A percentile compares a stretch with the other conserved stretches of the same genome.
These are phyloP conservation scores for Blastobotrys malaysiensis DNA, from an alignment of 1,139 yeast species.

Conservation along the genomic window DNA sequence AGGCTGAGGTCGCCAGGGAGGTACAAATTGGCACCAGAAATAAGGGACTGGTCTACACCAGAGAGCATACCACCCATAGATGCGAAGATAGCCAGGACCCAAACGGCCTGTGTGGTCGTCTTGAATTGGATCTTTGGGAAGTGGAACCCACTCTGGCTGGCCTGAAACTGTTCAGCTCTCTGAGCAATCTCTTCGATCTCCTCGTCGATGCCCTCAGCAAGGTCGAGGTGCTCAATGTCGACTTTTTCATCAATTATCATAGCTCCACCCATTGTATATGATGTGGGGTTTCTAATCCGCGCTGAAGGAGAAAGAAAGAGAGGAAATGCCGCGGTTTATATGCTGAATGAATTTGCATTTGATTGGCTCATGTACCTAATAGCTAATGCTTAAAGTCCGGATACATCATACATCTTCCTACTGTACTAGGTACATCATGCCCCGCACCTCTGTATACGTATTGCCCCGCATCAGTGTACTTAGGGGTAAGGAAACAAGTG, in stretches of 20 bases:
- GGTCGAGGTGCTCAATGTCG: background rate
- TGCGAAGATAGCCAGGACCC: conserved; percentile 46
- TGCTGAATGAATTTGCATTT: background rate
- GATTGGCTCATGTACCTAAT: background rate
- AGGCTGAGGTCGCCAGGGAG: conserved; percentile 47
- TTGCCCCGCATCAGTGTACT: background rate
- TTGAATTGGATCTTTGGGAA: conserved; percentile 30
- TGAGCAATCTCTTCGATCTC: background rate
- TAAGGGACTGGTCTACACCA: conserved; percentile 53
- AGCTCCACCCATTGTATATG: background rate
- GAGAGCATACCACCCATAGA: conserved; percentile 56
- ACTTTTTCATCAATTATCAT: background rate
- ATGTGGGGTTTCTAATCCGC: background rate
- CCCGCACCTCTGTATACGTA: background rate
- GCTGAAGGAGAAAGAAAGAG: background rate
- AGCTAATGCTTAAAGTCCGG: no score
- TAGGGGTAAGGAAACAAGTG: background rate
- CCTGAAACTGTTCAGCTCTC: background rate
- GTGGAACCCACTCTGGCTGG: conserved; percentile 5
- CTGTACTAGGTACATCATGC: background rate
- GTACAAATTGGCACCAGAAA: conserved; percentile 52
- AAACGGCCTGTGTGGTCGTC: conserved; percentile 43
- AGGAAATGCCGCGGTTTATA: background rate
- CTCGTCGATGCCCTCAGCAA: background rate
- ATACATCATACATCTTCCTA: background rate